These are phyloP conservation scores for Fusarium torreyae DNA, from an alignment of 2,329 filamentous ascomycete genomes.

Conservation along the genomic window DNA sequence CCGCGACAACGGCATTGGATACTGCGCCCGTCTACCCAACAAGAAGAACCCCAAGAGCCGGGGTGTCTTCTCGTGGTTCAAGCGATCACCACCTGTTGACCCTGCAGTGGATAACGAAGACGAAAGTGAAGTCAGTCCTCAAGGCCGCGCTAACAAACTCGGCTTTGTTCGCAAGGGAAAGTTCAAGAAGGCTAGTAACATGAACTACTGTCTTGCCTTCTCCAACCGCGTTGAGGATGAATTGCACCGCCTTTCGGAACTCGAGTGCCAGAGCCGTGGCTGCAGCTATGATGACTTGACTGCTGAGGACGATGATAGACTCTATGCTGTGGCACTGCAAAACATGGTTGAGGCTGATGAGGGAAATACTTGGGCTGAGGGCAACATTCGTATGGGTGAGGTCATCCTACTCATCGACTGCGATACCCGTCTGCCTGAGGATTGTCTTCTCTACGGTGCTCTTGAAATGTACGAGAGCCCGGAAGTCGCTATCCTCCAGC, in stretches of 20 bases:
- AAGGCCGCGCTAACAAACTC: slow-evolving; percentile 55
- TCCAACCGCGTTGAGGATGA: slow-evolving; percentile 70
- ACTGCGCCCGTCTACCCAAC: slow-evolving; percentile 67
- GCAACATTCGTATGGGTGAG: slow-evolving; percentile 70
- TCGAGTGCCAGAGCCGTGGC: slow-evolving; percentile 41
- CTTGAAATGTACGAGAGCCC: slow-evolving; percentile 80
- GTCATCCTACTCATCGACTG: slow-evolving; percentile 76
- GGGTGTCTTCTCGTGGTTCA: slow-evolving; percentile 58
- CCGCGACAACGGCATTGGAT: slow-evolving; percentile 71
- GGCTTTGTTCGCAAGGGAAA: slow-evolving; percentile 71
- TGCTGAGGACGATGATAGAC: slow-evolving; percentile 59
- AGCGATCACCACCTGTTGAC: slow-evolving; percentile 35
- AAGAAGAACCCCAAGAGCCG: slow-evolving; percentile 48
- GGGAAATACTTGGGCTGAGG: slow-evolving; percentile 69
- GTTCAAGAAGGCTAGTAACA: slow-evolving; percentile 78
- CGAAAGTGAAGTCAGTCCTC: slow-evolving; percentile 56
- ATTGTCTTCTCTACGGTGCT: slow-evolving; percentile 79
- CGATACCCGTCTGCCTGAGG: slow-evolving; percentile 73
- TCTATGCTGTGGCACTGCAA: slow-evolving; percentile 62
- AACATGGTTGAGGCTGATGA: slow-evolving; percentile 65
- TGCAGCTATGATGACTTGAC: slow-evolving; percentile 59
- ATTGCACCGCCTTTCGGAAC: slow-evolving; percentile 51
- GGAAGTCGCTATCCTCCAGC: slow-evolving; percentile 80
- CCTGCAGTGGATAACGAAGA: slow-evolving; percentile 55
- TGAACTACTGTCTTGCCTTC: slow-evolving; percentile 74